Conservation (phyloP, 2,329 filamentous ascomycete genomes). For the Ilyonectria sp. region DNA sequence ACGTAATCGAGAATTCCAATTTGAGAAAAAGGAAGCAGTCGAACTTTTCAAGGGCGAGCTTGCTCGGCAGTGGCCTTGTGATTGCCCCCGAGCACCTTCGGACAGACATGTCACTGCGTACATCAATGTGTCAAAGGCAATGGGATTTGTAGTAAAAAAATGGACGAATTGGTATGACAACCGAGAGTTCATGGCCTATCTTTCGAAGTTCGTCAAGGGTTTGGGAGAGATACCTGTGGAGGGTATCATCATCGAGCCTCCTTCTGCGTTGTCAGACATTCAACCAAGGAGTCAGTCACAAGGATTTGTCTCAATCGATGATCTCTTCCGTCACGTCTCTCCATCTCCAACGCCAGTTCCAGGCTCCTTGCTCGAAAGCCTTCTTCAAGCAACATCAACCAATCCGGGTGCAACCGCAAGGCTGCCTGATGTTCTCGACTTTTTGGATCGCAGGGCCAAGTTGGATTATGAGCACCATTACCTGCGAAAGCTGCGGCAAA, state of each 20-base stretch:
- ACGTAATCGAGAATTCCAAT: background rate
- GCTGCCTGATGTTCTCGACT: slow-evolving; percentile 25
- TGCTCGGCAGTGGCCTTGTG: slow-evolving; percentile 31
- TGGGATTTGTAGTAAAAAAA: background rate
- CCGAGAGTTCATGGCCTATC: slow-evolving; percentile 23
- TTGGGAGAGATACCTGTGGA: slow-evolving; percentile 10
- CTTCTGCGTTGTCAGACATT: background rate
- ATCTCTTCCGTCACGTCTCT: slow-evolving; percentile 13
- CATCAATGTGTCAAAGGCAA: slow-evolving; percentile 18
- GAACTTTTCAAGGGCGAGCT: background rate
- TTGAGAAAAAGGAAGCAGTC: background rate
- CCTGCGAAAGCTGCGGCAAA: slow-evolving; percentile 26
- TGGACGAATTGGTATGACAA: slow-evolving; percentile 38
- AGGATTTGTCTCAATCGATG: slow-evolving; percentile 29
- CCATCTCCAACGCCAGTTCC: background rate
- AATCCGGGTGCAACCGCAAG: background rate
- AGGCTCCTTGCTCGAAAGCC: accelerated
- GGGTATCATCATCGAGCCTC: accelerated
- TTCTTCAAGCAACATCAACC: background rate
- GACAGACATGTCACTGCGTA: slow-evolving; percentile 4
- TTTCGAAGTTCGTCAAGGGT: background rate
- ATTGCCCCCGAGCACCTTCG: background rate
- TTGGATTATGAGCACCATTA: slow-evolving; percentile 33
- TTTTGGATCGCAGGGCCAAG: slow-evolving; percentile 21
- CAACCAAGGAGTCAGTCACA: accelerated